A percentile compares a stretch with the other conserved stretches of the same genome.
These are phyloP conservation scores for Scortechinia acanthostroma DNA, from an alignment of 2,329 filamentous ascomycete species.

Conservation along the genomic window DNA sequence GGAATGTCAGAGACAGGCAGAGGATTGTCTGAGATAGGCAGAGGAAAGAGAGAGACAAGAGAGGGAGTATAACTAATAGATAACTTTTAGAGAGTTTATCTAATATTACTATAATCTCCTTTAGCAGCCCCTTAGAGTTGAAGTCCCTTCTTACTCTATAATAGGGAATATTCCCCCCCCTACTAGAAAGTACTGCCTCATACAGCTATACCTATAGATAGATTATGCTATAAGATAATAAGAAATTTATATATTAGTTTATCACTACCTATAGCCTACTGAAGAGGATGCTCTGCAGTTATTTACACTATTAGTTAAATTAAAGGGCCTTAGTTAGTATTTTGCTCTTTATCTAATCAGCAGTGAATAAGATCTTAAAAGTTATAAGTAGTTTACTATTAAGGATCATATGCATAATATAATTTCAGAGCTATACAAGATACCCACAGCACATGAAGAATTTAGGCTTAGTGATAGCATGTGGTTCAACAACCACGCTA, in stretches of 20 bases:
- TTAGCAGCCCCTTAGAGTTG: constrained; percentile 11
- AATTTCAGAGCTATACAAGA: constrained; percentile 11
- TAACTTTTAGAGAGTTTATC: constrained; percentile 11
- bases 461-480: constrained; percentile 11
- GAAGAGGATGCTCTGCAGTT: constrained; percentile 6
- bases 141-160: constrained; percentile 11
- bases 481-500: constrained; percentile 10
- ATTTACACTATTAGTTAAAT: constrained; percentile 8
- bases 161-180: constrained; percentile 12
- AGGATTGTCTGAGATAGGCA: too few species aligned
- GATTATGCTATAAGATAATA: constrained; percentile 10
- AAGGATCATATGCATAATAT: constrained; percentile 13
- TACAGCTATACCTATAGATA: constrained; percentile 9
- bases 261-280: constrained; percentile 8
- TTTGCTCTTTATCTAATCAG: constrained; percentile 7
- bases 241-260: constrained; percentile 4
- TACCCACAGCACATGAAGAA: constrained; percentile 9
- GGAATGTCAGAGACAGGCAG: not conserved
- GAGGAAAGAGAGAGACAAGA: constrained; percentile 6
- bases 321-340: constrained; percentile 8
- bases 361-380: constrained; percentile 10
- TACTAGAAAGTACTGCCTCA: constrained; percentile 14
- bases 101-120: constrained; percentile 11
- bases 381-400: constrained; percentile 11
- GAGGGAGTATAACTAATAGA: constrained; percentile 7